Conservation (phyloP, 2,329 filamentous ascomycete genomes). For the Cordyceps javanica region DNA sequence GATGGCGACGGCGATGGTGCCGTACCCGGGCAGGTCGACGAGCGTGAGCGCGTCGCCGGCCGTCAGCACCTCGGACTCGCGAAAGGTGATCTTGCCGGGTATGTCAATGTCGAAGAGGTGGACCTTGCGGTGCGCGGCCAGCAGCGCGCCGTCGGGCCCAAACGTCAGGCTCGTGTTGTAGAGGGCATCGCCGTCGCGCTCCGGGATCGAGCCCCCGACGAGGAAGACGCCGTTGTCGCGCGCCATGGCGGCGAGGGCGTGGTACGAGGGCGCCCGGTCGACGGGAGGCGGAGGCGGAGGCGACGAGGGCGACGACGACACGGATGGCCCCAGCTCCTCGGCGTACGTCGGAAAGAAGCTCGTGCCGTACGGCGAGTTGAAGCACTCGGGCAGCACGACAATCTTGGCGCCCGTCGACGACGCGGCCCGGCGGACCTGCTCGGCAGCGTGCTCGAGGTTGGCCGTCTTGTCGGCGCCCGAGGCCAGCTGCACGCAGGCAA, state of each 20-base stretch:
- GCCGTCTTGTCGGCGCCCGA: constrained; percentile 74
- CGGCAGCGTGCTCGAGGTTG: constrained; percentile 76
- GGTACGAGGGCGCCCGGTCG: constrained; percentile 73
- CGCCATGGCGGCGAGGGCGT: constrained; percentile 75
- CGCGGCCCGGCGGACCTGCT: constrained; percentile 78
- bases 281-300: constrained; percentile 64
- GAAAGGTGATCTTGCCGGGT: constrained; percentile 87
- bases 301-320: no score
- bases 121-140: constrained; percentile 88
- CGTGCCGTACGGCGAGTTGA: constrained; percentile 95
- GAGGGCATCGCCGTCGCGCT: constrained; percentile 58
- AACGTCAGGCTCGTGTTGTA: constrained; percentile 93
- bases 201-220: constrained; percentile 88
- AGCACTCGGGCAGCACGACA: constrained; percentile 93
- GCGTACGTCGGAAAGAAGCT: constrained; percentile 88
- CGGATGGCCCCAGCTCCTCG: constrained; percentile 75
- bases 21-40: constrained; percentile 82
- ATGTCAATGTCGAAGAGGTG: constrained; percentile 98
- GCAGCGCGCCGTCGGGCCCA: constrained; percentile 65
- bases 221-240: constrained; percentile 73
- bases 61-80: constrained; percentile 81
- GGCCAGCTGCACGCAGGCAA: constrained; percentile 76
- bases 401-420: constrained; percentile 65
- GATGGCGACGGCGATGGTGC: constrained; percentile 80
- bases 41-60: constrained; percentile 82